Evolutionary conservation across 106 monocot species (phyloP).

Genomic region (Dioscorea zingiberensis): DNA sequence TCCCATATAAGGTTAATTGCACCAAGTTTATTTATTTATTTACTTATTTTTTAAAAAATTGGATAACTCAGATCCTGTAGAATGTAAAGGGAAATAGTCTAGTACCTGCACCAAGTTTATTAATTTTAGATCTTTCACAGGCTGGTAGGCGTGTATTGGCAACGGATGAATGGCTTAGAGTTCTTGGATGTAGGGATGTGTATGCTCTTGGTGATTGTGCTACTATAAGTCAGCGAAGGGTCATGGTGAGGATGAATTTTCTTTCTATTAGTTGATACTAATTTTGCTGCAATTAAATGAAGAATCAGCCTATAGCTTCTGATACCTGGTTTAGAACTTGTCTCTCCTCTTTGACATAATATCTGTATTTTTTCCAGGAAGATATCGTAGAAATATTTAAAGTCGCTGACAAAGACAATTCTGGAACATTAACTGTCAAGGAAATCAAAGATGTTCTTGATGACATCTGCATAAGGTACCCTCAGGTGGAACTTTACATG

Average conservation of each 20-base stretch:
- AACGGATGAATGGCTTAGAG: conserved; percentile 88
- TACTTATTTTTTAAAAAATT: no score
- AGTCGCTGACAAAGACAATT: conserved; percentile 66
- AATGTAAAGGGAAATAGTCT: no score
- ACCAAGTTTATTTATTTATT: neutral
- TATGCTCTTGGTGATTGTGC: conserved; percentile 89
- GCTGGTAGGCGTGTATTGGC: conserved; percentile 63
- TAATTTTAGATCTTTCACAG: conserved; percentile 14
- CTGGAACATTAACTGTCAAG: conserved; percentile 63
- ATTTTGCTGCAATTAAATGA: neutral
- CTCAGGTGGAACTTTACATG: conserved; percentile 69
- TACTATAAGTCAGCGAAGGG: conserved; percentile 69
- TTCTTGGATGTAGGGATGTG: conserved; percentile 44
- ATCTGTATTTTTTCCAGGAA: conserved; percentile 40
- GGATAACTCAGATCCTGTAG: no score
- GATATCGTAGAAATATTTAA: conserved; percentile 58
- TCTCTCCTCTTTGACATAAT: neutral
- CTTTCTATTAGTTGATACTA: conserved; percentile 8
- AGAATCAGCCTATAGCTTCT: neutral
- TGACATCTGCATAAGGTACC: conserved; percentile 67
- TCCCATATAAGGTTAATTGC: no score
- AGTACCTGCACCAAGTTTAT: neutral
- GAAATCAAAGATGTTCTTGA: conserved; percentile 65
- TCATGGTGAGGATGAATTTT: conserved; percentile 40
- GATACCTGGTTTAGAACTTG: no score